These are phyloP conservation scores for Stemphylium lycopersici DNA, from an alignment of 2,329 filamentous ascomycete genomes.

Conservation along the genomic window DNA sequence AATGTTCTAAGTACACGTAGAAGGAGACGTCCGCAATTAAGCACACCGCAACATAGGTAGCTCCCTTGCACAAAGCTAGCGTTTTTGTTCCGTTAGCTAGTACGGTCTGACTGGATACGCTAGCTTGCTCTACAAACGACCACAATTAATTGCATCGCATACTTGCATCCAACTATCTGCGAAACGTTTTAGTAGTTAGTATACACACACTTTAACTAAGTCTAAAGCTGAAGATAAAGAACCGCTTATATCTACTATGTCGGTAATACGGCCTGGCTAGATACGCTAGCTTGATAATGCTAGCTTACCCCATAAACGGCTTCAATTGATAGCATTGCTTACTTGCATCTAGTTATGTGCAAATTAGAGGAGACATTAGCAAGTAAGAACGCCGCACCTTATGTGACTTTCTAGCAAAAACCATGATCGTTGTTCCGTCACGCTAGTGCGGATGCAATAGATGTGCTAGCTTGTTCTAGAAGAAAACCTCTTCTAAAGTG, in stretches of 20 bases:
- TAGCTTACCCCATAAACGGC: slow-evolving; percentile 1
- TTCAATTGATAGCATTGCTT: background rate
- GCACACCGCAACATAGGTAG: background rate
- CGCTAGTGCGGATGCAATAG: no score
- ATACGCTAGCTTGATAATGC: slow-evolving; percentile 4
- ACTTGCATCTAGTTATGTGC: background rate
- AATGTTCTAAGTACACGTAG: background rate
- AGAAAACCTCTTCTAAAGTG: no score
- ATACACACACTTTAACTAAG: background rate
- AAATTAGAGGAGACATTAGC: background rate
- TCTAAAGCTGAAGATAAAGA: background rate
- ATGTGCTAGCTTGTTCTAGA: no score
- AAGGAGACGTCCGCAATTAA: background rate
- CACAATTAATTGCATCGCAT: background rate
- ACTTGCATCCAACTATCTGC: background rate
- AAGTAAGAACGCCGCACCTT: no score
- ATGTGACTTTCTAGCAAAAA: no score
- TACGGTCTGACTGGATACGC: background rate
- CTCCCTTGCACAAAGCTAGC: no score
- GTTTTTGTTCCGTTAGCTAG: background rate
- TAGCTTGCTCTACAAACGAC: background rate
- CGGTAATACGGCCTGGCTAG: background rate
- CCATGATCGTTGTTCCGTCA: no score
- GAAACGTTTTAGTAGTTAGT: background rate
- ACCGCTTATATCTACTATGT: background rate